A percentile compares a stretch with the other conserved stretches of the same genome.
Evolutionary conservation across 345 rosid genomes (phyloP).

Genomic region (Raphanus raphanistrum): DNA sequence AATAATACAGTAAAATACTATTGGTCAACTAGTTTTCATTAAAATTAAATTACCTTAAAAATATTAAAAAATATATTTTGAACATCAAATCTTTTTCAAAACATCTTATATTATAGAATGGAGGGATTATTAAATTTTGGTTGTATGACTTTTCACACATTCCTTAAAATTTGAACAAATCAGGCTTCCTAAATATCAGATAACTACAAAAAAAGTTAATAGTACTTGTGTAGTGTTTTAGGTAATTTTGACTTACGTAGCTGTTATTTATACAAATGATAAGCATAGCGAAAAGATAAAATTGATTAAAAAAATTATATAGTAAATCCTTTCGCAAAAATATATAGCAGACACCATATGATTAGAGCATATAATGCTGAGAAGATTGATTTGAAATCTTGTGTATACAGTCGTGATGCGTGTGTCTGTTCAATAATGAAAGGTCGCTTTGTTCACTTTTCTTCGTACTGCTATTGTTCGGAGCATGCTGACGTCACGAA

Average conservation of each 20-base stretch:
- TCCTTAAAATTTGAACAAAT: background rate
- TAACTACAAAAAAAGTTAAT: no score
- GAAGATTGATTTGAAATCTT: slow-evolving; percentile 19
- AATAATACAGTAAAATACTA: no score
- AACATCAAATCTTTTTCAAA: no score
- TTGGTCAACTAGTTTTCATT: no score
- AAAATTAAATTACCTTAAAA: no score
- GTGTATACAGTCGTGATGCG: slow-evolving; percentile 9
- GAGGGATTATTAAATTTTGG: background rate
- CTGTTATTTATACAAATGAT: background rate
- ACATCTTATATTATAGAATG: no score
- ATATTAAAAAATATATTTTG: no score
- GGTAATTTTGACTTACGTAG: background rate
- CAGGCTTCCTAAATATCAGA: no score
- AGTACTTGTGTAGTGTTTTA: background rate
- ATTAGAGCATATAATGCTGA: slow-evolving; percentile 7
- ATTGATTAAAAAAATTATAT: background rate
- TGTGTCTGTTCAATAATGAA: slow-evolving; percentile 8
- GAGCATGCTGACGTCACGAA: background rate
- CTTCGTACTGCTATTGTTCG: background rate
- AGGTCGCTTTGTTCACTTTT: background rate
- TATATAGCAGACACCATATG: background rate
- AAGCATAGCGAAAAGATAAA: background rate
- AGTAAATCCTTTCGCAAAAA: no score
- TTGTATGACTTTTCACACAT: background rate